Conservation (phyloP, 306 rosid genomes). For the Spatholobus suberectus region DNA sequence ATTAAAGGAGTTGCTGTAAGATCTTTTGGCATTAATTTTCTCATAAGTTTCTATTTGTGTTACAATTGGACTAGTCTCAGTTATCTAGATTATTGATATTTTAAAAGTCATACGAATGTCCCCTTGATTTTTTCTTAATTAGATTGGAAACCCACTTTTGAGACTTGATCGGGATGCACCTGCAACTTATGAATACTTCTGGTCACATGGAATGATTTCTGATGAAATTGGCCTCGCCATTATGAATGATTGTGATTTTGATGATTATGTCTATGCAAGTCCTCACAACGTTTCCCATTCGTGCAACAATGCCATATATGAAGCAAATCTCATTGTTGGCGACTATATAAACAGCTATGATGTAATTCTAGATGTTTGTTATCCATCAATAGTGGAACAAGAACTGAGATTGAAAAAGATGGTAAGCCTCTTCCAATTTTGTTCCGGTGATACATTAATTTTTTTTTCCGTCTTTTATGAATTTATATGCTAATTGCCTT, state of each 20-base stretch:
- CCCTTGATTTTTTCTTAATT: slow-evolving; percentile 10
- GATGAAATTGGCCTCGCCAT: slow-evolving; percentile 84
- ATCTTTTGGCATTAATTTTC: background rate
- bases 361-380: slow-evolving; percentile 87
- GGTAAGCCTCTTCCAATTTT: slow-evolving; percentile 47
- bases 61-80: background rate
- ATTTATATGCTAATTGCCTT: background rate
- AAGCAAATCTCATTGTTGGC: slow-evolving; percentile 66
- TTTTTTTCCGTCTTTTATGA: background rate
- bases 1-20: slow-evolving; percentile 88
- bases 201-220: slow-evolving; percentile 98
- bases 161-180: slow-evolving; percentile 68
- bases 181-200: slow-evolving; percentile 75
- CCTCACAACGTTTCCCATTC: slow-evolving; percentile 66
- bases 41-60: background rate
- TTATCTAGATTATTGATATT: background rate
- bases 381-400: slow-evolving; percentile 84
- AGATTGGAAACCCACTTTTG: slow-evolving; percentile 95
- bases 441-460: background rate
- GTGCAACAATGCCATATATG: slow-evolving; percentile 58
- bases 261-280: slow-evolving; percentile 56
- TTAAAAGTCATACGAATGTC: background rate
- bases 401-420: slow-evolving; percentile 76
- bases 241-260: slow-evolving; percentile 72
- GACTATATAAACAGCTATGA: slow-evolving; percentile 75